Conservation (phyloP, 1,284 basidiomycete species). For the Cryptococcus sp. region DNA sequence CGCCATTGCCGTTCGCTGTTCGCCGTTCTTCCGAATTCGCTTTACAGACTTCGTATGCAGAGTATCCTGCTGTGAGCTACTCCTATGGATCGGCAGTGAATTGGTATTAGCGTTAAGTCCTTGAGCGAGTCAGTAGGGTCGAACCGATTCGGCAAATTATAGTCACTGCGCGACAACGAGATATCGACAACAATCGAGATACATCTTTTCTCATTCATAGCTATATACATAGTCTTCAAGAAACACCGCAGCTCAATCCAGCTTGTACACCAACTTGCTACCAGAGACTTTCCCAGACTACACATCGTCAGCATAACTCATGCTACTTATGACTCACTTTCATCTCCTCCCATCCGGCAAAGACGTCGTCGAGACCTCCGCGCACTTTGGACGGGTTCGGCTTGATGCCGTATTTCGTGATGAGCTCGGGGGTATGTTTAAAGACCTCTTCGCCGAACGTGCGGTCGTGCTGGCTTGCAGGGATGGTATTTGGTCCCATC, state of each 20-base stretch:
- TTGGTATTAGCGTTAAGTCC: too few species aligned
- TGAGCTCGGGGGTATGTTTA: conserved; percentile 26
- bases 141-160: too few species aligned
- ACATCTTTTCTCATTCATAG: too few species aligned
- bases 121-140: too few species aligned
- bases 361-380: conserved; percentile 36
- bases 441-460: conserved; percentile 30
- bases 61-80: too few species aligned
- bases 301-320: background rate
- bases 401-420: conserved; percentile 29
- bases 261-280: conserved; percentile 28
- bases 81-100: too few species aligned
- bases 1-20: too few species aligned
- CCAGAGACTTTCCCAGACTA: conserved; percentile 27
- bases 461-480: conserved; percentile 26
- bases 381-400: conserved; percentile 33
- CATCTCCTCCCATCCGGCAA: conserved; percentile 30
- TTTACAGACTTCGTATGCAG: too few species aligned
- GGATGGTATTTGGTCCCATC: conserved; percentile 29
- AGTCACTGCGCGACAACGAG: too few species aligned
- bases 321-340: conserved; percentile 14
- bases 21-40: too few species aligned
- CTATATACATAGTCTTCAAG: too few species aligned
- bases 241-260: background rate
- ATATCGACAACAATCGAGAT: too few species aligned